Conservation (phyloP, 108 stramenopile genomes). For the Fistulifera pelliculosa region DNA sequence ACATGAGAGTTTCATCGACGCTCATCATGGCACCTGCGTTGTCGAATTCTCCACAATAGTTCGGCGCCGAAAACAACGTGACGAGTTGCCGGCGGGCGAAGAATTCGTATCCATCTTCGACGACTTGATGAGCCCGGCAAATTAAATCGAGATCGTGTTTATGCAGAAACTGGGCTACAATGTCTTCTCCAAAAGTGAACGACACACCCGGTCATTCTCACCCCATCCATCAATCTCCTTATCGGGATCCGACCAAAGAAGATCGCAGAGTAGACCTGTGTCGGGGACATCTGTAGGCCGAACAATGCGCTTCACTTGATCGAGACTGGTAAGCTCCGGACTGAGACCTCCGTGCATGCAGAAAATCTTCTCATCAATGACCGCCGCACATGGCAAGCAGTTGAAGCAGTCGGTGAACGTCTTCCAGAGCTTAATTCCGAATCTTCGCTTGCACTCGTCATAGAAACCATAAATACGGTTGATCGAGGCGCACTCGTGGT, state of each 20-base stretch:
- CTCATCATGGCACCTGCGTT: constrained; percentile 99
- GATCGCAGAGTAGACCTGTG: constrained; percentile 97
- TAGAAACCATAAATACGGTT: constrained; percentile 99
- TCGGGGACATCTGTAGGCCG: constrained; percentile 98
- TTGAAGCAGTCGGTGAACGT: constrained; percentile 99
- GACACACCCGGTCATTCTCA: constrained; percentile 99
- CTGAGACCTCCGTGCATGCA: constrained; percentile 99
- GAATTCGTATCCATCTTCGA: constrained; percentile 99
- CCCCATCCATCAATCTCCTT: constrained; percentile 99
- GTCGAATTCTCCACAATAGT: constrained; percentile 99
- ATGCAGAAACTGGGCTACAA: constrained; percentile 94
- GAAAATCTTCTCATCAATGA: constrained; percentile 99
- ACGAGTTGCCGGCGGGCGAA: constrained; percentile 98
- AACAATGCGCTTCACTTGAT: constrained; percentile 95
- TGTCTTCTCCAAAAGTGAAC: constrained; percentile 99
- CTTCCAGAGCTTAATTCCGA: constrained; percentile 99
- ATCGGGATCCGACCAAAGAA: constrained; percentile 99
- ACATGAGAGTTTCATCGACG: constrained; percentile 99
- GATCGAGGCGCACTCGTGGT: constrained; percentile 98
- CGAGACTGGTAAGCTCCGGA: constrained; percentile 93
- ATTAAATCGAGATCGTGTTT: constrained; percentile 98
- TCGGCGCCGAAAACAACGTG: constrained; percentile 97
- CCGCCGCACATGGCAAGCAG: constrained; percentile 98
- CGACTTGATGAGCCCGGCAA: constrained; percentile 99
- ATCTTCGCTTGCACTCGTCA: constrained; percentile 96